Base-by-base conservation (phyloP, 1,284 basidiomycete genomes). In the Naganishia sp. region DNA sequence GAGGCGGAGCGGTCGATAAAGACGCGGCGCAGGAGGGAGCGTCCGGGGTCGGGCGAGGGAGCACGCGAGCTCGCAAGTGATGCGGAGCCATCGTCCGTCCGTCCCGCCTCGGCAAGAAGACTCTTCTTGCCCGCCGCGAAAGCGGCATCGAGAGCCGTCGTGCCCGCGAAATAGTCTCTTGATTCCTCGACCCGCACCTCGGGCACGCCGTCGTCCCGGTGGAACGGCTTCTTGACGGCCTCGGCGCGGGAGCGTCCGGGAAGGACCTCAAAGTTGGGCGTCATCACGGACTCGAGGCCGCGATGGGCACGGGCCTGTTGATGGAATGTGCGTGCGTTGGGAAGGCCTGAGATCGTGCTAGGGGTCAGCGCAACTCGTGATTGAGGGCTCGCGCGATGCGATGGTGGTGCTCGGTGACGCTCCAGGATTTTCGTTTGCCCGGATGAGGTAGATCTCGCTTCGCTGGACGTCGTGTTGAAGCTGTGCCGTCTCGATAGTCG, bases 1-100 rank as follows among this genome's bases (percentile, higher is more conserved):
- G 77, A 77, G 1, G 72, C 71, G 5, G 75, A 72, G 42, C 79
- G 71, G 70, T 79, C 78, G 65, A 80, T 79, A 52, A 79, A 77
- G 25, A 80, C 76, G 6, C 78, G 69, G 16, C 77, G 72, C 6
- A 80, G 73, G 23, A 79, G 70, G n/a, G 54, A 46, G 18, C 45
- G 39, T 21, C 48, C 57, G 5, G 63, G 31, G 15, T 55, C 55
- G 9, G 68, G 68, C 11, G 64, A 66, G 9, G 64, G 64, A 45
- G 48, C 56, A 7, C 68, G 59, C 7, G 64, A 66, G 16, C 50
- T 57, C 13, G 39, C 54, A n/a, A 53, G 59, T 6, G 68, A 66
- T 0, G 36, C 36, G 36, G 66, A 63, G 1, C 46, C 36, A 18
- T 55, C 61, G n/a, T 64, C 52, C 25, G 21, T 43, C n/a, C 31